Base-by-base conservation (phyloP, 169 alveolate genomes). In the Cryptosporidium baileyi region DNA sequence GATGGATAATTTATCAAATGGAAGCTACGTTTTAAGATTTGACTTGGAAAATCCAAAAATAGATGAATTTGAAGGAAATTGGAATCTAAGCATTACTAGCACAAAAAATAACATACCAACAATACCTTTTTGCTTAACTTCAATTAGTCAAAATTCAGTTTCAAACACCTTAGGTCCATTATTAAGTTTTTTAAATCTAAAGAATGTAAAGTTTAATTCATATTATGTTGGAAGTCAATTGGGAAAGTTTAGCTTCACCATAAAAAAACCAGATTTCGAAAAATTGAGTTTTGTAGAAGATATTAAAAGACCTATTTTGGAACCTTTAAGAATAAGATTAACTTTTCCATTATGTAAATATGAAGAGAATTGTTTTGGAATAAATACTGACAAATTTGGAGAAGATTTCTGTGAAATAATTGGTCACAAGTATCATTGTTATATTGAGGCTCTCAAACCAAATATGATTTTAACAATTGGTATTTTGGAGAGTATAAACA, bases 21-120 rank as follows among this genome's bases (percentile, higher is more conserved):
- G 85, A 7, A 74, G 74, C 24, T 74, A 74, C 40, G 41, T 54
- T 26, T 28, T 74, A 28, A 22, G 85, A 19, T 74, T 74, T 74
- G 67, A 74, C 24, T 47, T 74, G 13, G 57, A 51, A 22, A 74
- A 74, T 41, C 85, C 85, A 4, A 40, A 34, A 28, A 38, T 41
- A 28, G 41, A 36, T 19, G 67, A 38, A 38, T 45, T 47, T 11
- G 4, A 9, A 3, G 85, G 85, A n/a, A 36, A 54, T 51, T 74
- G 85, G 85, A 74, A 74, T 11, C 28, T 74, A 2, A 74, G 85
- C 49, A 74, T 74, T 43, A 74, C 85, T 11, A 74, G 85, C 19
- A 74, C 85, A 54, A 51, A 74, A 51, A 74, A 74, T 43, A 74
- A 74, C 17, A 30, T 74, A n/a, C 85, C 85, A 52, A 74, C 85